phyloP scores from a whole-genome alignment of 176 grass and related monocot genomes.

The Phoenix roebelenii region DNA sequence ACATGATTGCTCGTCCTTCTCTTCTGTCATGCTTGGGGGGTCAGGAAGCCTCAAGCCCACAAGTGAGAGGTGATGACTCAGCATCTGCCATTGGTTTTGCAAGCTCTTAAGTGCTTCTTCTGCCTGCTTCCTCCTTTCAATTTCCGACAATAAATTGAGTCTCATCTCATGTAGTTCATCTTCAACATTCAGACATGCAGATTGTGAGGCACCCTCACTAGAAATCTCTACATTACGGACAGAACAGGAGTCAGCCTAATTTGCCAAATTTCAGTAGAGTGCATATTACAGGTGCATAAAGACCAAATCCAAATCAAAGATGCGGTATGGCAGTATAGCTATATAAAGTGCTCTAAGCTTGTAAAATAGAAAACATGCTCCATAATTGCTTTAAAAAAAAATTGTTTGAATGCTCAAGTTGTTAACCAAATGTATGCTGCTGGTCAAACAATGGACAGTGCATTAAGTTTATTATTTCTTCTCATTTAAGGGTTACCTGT shows the following conservation, averaged over 20 bases:
- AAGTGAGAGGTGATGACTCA: conserved; percentile 60
- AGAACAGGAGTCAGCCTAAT: conserved; percentile 11
- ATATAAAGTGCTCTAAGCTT: too few relatives aligned
- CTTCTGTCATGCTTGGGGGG: conserved; percentile 24
- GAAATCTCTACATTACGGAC: conserved; percentile 58
- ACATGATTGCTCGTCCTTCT: conserved; percentile 31
- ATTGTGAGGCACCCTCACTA: conserved; percentile 42
- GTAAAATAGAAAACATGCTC: too few relatives aligned
- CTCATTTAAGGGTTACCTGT: too few relatives aligned
- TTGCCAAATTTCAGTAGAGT: too few relatives aligned
- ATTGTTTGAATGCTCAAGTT: too few relatives aligned
- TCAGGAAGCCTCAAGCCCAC: conserved; percentile 50
- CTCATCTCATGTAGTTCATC: conserved; percentile 72
- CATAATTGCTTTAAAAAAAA: too few relatives aligned
- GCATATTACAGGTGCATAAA: too few relatives aligned
- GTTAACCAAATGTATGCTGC: too few relatives aligned
- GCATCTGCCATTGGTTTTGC: conserved; percentile 65
- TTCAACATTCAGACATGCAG: conserved; percentile 29
- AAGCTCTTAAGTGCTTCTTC: conserved; percentile 66
- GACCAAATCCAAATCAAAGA: too few relatives aligned
- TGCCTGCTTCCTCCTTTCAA: conserved; percentile 64
- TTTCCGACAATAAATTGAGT: conserved; percentile 67
- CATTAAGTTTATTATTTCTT: too few relatives aligned
- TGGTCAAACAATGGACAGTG: too few relatives aligned
- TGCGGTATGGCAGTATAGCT: too few relatives aligned